A percentile compares a stretch with the other conserved stretches of the same genome.
phyloP scores from a whole-genome alignment of 1,284 basidiomycete species.

The Boletus albobrunnescens region DNA sequence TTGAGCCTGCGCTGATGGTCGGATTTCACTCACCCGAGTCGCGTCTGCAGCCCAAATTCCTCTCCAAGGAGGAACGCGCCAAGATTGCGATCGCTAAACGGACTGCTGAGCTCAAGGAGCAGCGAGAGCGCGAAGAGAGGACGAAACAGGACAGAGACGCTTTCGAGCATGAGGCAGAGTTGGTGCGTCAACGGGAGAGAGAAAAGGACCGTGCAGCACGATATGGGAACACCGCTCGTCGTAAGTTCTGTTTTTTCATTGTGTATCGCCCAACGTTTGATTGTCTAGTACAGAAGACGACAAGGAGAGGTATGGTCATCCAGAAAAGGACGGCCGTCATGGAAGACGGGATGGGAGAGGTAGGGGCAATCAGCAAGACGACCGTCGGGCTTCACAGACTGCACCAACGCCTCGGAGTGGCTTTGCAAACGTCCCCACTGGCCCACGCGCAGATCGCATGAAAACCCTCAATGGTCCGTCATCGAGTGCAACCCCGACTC shows the following conservation, averaged over 20 bases:
- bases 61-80: slow-evolving; percentile 86
- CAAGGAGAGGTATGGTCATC: slow-evolving; percentile 47
- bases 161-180: slow-evolving; percentile 74
- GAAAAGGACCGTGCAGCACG: slow-evolving; percentile 28
- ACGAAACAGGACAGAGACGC: slow-evolving; percentile 55
- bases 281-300: slow-evolving; percentile 53
- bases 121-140: slow-evolving; percentile 60
- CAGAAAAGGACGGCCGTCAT: slow-evolving; percentile 45
- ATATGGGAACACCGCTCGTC: slow-evolving; percentile 31
- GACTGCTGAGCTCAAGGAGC: slow-evolving; percentile 69
- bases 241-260: slow-evolving; percentile 39
- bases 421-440: slow-evolving; percentile 73
- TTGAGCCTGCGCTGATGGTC: background rate
- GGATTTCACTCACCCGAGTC: slow-evolving; percentile 8
- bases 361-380: slow-evolving; percentile 29
- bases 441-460: slow-evolving; percentile 71
- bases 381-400: slow-evolving; percentile 34
- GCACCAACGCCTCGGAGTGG: slow-evolving; percentile 33
- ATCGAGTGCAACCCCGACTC: slow-evolving; percentile 26
- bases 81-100: slow-evolving; percentile 83
- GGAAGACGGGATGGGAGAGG: slow-evolving; percentile 35
- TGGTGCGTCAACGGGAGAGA: slow-evolving; percentile 48
- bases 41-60: slow-evolving; percentile 72
- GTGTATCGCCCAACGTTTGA: slow-evolving; percentile 15
- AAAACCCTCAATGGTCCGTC: slow-evolving; percentile 38